Conservation (phyloP, 176 grass and related monocot species). For the Phoenix dactylifera region DNA sequence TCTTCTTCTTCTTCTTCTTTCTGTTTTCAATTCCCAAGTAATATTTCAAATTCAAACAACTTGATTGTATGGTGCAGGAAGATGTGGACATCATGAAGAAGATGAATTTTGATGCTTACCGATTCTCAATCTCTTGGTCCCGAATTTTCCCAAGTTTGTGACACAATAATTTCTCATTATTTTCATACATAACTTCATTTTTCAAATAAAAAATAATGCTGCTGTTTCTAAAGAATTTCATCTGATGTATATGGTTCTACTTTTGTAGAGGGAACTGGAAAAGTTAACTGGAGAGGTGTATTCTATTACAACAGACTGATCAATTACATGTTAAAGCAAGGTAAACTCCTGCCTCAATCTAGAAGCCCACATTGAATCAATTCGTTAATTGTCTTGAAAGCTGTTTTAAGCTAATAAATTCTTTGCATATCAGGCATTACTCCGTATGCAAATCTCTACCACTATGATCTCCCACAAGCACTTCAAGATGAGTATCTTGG, state of each 20-base stretch:
- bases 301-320: constrained; percentile 55
- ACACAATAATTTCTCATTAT: neutral
- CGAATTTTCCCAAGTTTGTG: constrained; percentile 42
- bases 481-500: constrained; percentile 44
- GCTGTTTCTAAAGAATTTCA: too few species aligned
- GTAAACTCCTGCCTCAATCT: constrained; percentile 11
- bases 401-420: neutral
- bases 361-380: neutral
- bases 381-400: neutral
- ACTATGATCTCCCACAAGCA: constrained; percentile 54
- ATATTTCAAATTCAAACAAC: too few species aligned
- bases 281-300: constrained; percentile 53
- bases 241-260: neutral
- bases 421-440: constrained; percentile 39
- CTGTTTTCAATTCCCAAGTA: too few species aligned
- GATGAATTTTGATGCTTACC: constrained; percentile 51
- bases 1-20: too few species aligned
- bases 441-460: constrained; percentile 62
- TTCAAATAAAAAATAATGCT: neutral
- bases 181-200: neutral
- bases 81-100: constrained; percentile 49
- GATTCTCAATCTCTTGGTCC: constrained; percentile 64
- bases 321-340: constrained; percentile 49
- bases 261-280: constrained; percentile 35
- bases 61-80: constrained; percentile 17